phyloP scores from a whole-genome alignment of 2,329 filamentous ascomycete genomes.

The Trichophyton schoenleinii region DNA sequence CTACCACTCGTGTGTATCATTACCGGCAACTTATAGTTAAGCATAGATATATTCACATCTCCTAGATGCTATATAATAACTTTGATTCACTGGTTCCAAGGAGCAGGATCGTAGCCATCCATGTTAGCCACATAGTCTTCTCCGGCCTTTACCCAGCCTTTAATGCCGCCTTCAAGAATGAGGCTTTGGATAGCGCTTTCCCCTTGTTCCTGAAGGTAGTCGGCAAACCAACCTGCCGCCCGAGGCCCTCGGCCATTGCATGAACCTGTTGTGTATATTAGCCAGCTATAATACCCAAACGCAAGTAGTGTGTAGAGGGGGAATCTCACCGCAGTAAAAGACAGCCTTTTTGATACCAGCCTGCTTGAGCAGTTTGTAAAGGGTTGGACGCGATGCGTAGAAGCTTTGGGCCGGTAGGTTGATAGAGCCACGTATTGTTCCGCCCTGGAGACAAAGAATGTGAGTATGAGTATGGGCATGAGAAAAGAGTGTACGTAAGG shows the following conservation, averaged over 20 bases:
- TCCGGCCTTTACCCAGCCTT: slow-evolving; percentile 42
- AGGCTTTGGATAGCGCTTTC: slow-evolving; percentile 34
- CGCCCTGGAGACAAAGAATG: slow-evolving; percentile 35
- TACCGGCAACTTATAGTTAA: background rate
- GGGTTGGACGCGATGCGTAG: slow-evolving; percentile 25
- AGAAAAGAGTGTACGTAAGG: too few species aligned
- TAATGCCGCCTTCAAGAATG: slow-evolving; percentile 41
- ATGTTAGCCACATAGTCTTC: slow-evolving; percentile 37
- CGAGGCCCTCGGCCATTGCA: slow-evolving; percentile 43
- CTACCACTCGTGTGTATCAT: background rate
- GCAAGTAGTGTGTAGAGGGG: background rate
- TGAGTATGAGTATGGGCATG: background rate
- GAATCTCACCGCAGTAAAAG: slow-evolving; percentile 31
- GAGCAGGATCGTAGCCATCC: slow-evolving; percentile 34
- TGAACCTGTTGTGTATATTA: slow-evolving; percentile 33
- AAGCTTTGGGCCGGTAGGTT: slow-evolving; percentile 33
- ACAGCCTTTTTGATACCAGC: slow-evolving; percentile 24
- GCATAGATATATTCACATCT: background rate
- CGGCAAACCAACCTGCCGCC: slow-evolving; percentile 45
- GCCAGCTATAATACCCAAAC: background rate
- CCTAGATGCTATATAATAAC: background rate
- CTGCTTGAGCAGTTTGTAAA: slow-evolving; percentile 23
- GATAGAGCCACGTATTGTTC: slow-evolving; percentile 47
- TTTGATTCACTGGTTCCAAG: slow-evolving; percentile 20
- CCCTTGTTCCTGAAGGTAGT: slow-evolving; percentile 36